Base-by-base conservation (phyloP, 2,329 filamentous ascomycete genomes). In the Alternaria dauci region DNA sequence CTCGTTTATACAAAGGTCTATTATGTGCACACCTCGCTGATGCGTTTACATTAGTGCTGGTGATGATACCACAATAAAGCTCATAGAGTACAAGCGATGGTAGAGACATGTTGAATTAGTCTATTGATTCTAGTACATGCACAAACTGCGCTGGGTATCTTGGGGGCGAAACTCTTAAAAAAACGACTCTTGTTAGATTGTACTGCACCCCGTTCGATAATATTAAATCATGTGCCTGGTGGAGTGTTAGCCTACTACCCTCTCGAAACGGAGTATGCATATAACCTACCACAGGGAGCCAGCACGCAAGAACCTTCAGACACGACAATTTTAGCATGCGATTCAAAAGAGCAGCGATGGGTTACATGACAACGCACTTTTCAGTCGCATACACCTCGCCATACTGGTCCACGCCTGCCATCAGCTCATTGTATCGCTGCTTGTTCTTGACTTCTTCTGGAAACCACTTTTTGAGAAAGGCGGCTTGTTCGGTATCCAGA, bases 391-490 rank as follows among this genome's bases (percentile, higher is more conserved):
- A 91, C 47, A 83, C 80, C 52, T 88, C 86, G 1, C 91, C 91
- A 70, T 90, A 92, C 65, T 89, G 83, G 74, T 93, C 91, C 53
- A 89, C 84, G 5, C 90, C 89, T n/a, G 89, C 87, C 73, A 92
- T 91, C 18, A 87, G 84, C 74, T 95, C 91, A 71, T 94, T 94
- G 56, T 89, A 87, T 67, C 83, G 82, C 52, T 85, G 82, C 65
- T 85, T 81, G 46, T 82, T 79, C 71, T 83, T 84, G 48, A 86
- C 86, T 76, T 96, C 92, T 55, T 92, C 88, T 1, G 90, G 89
- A 66, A 96, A 96, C 77, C 92, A 93, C 59, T 86, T 88, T 69
- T 89, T 87, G 61, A 96, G 79, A 65, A 91, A 94, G 26, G 84
- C 86, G 52, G 88, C 86, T 23, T 93, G 82, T 6, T 89, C 83